Conservation (phyloP, 2,329 filamentous ascomycete genomes). For the Talaromyces sp. region DNA sequence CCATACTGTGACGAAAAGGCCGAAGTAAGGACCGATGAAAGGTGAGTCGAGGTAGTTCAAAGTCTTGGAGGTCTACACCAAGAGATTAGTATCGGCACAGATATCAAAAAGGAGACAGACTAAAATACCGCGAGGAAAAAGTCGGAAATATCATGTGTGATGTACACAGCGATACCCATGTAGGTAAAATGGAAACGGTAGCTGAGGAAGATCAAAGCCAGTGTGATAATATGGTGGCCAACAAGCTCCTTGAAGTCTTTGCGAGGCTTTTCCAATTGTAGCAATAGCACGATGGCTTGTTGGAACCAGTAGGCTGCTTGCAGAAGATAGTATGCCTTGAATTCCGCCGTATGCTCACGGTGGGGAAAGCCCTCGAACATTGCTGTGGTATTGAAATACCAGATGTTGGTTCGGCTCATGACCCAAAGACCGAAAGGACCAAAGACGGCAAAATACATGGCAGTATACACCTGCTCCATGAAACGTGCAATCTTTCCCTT, state of each 20-base stretch:
- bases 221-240: conserved; percentile 83
- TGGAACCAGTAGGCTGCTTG: conserved; percentile 95
- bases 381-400: conserved; percentile 88
- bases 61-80: conserved; percentile 72
- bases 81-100: not conserved
- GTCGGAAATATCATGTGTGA: conserved; percentile 90
- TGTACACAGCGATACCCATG: conserved; percentile 89
- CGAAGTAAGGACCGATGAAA: conserved; percentile 80
- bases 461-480: conserved; percentile 95
- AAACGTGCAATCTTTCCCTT: conserved; percentile 81
- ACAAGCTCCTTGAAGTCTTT: conserved; percentile 96
- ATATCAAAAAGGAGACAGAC: conserved; percentile 12
- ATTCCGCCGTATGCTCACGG: conserved; percentile 69
- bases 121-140: conserved; percentile 83
- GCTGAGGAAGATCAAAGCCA: conserved; percentile 77
- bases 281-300: conserved; percentile 80
- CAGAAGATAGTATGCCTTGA: conserved; percentile 96
- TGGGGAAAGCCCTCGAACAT: conserved; percentile 93
- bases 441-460: conserved; percentile 80
- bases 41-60: conserved; percentile 84
- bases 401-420: conserved; percentile 86
- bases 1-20: conserved; percentile 77
- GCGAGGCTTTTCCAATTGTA: conserved; percentile 86
- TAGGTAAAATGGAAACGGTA: conserved; percentile 98
- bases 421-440: conserved; percentile 83